These are phyloP conservation scores for Termitomyces sp. DNA, from an alignment of 768 basidiomycete species.

Conservation along the genomic window DNA sequence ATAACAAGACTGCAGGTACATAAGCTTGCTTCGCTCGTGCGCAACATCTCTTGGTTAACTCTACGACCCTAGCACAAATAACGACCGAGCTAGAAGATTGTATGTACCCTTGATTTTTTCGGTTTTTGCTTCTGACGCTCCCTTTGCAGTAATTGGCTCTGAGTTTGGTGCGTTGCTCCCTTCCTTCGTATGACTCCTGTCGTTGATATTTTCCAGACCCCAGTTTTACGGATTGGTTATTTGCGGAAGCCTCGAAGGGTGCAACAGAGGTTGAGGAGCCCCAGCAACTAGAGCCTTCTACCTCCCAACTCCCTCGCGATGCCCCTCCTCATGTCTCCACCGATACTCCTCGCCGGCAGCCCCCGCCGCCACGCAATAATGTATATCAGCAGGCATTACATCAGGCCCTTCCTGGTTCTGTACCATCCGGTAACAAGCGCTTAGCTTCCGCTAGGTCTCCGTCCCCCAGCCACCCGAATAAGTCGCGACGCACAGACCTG, in stretches of 20 bases:
- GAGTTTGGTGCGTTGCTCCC: slow-evolving; percentile 58
- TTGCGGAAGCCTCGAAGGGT: slow-evolving; percentile 72
- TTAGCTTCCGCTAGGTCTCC: slow-evolving; percentile 64
- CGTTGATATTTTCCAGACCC: slow-evolving; percentile 43
- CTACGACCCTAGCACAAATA: slow-evolving; percentile 60
- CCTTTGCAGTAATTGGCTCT: slow-evolving; percentile 59
- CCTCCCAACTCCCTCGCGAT: slow-evolving; percentile 27
- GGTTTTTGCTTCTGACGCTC: not conserved
- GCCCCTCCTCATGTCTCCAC: slow-evolving; percentile 24
- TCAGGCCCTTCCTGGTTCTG: slow-evolving; percentile 50
- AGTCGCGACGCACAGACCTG: slow-evolving; percentile 67
- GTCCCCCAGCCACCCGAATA: slow-evolving; percentile 59
- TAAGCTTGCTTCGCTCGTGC: not conserved
- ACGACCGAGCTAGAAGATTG: slow-evolving; percentile 83
- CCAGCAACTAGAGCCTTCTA: slow-evolving; percentile 29
- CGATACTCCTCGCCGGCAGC: slow-evolving; percentile 39
- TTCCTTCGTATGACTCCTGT: slow-evolving; percentile 11
- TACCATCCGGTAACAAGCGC: slow-evolving; percentile 55
- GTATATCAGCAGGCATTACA: slow-evolving; percentile 74
- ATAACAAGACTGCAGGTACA: slow-evolving; percentile 78
- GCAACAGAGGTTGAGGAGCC: slow-evolving; percentile 45
- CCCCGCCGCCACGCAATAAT: slow-evolving; percentile 46
- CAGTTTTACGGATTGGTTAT: slow-evolving; percentile 87
- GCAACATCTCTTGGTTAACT: slow-evolving; percentile 8
- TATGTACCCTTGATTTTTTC: slow-evolving; percentile 26